Evolutionary conservation across 495 filamentous ascomycete species (phyloP).

Genomic region (Neurospora tetraspora): DNA sequence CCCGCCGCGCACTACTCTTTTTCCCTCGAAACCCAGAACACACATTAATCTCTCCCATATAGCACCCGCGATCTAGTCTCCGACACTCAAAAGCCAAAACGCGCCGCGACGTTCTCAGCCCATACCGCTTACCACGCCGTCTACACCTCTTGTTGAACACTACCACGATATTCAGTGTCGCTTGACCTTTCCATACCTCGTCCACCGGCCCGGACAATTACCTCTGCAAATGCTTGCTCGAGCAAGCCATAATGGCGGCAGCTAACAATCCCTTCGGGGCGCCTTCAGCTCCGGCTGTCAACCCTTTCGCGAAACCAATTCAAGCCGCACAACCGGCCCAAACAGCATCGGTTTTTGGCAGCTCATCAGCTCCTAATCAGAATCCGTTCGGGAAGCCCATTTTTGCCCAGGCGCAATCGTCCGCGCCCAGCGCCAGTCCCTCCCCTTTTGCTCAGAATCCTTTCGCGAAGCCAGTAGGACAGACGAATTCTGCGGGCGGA

Average conservation of each 20-base stretch:
- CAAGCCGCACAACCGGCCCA: background rate
- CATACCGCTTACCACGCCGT: background rate
- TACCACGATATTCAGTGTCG: background rate
- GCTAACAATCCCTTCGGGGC: slow-evolving; percentile 21
- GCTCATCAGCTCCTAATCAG: background rate
- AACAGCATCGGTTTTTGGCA: slow-evolving; percentile 3
- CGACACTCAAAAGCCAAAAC: background rate
- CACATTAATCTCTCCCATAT: background rate
- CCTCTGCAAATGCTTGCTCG: slow-evolving; percentile 12
- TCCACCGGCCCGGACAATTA: background rate
- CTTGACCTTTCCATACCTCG: background rate
- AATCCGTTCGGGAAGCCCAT: background rate
- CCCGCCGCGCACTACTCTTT: background rate
- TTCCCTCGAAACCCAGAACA: background rate
- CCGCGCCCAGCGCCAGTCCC: background rate
- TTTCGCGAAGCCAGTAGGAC: background rate
- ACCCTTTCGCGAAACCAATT: slow-evolving; percentile 7
- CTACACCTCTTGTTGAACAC: background rate
- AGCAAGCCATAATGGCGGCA: slow-evolving; percentile 15
- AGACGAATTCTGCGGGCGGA: background rate
- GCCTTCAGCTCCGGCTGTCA: slow-evolving; percentile 5
- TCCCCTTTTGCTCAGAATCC: slow-evolving; percentile 1
- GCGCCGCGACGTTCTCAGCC: background rate
- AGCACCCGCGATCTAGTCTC: background rate
- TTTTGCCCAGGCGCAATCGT: background rate